These are phyloP conservation scores for Claviceps purpurea DNA, from an alignment of 2,329 filamentous ascomycete species.

Conservation along the genomic window DNA sequence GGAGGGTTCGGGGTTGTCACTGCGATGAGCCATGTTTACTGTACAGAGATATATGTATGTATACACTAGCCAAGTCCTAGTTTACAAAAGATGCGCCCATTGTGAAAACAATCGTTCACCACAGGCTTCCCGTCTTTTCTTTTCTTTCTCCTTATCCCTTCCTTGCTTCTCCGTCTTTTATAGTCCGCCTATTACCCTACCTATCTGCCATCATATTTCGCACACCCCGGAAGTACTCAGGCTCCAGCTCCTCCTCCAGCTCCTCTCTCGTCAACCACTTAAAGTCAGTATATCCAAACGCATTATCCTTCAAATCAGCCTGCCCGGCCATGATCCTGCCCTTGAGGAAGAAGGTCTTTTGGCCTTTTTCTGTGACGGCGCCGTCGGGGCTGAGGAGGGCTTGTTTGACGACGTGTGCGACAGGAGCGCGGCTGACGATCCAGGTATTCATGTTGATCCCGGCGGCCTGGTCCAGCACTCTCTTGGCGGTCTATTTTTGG, in stretches of 20 bases:
- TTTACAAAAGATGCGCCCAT: slow-evolving; percentile 1
- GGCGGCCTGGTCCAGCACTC: slow-evolving; percentile 62
- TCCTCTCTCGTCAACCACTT: slow-evolving; percentile 89
- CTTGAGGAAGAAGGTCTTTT: slow-evolving; percentile 94
- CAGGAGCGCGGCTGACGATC: slow-evolving; percentile 81
- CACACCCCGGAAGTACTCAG: slow-evolving; percentile 60
- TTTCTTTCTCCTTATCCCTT: background rate
- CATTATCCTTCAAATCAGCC: slow-evolving; percentile 61
- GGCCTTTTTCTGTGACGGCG: slow-evolving; percentile 37
- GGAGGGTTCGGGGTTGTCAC: background rate
- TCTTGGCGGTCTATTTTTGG: slow-evolving; percentile 50
- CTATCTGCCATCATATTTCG: slow-evolving; percentile 74
- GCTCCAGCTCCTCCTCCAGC: slow-evolving; percentile 51
- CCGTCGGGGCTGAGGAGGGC: slow-evolving; percentile 32
- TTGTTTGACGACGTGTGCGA: slow-evolving; percentile 61
- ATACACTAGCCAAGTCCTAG: background rate
- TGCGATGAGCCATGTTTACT: background rate
- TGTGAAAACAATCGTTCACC: background rate
- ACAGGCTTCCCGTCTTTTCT: background rate
- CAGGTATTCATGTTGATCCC: slow-evolving; percentile 98
- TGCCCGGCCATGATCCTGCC: slow-evolving; percentile 95
- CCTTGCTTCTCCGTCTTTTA: background rate
- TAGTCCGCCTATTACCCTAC: slow-evolving; percentile 25
- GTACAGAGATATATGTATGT: slow-evolving; percentile 2
- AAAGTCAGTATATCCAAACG: slow-evolving; percentile 65